These are phyloP conservation scores for Wickerhamiella qilinensis DNA, from an alignment of 805 yeast species.

Conservation along the genomic window DNA sequence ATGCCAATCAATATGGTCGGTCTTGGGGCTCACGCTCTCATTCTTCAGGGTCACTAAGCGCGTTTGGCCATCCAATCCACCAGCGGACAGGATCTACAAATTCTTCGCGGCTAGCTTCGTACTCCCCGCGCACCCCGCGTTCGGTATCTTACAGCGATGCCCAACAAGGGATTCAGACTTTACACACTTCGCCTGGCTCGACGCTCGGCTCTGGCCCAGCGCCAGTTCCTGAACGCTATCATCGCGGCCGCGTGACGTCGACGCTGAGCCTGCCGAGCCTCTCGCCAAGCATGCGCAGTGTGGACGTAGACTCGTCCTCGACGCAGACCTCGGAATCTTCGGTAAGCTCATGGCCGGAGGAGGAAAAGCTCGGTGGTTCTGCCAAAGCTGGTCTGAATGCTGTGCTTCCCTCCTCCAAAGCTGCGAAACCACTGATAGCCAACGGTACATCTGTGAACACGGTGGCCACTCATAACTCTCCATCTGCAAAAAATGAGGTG, in stretches of 20 bases:
- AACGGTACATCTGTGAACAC: too few species aligned
- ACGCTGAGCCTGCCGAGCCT: conserved; percentile 4
- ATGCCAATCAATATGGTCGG: too few species aligned
- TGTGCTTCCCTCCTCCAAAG: too few species aligned
- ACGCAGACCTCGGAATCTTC: conserved; percentile 8
- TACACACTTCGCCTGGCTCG: too few species aligned
- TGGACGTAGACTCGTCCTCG: conserved; percentile 8
- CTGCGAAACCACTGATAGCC: too few species aligned
- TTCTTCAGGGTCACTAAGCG: not conserved
- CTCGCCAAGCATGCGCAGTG: conserved; percentile 5
- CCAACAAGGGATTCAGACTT: too few species aligned
- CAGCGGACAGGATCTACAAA: not conserved
- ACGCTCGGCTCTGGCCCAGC: too few species aligned
- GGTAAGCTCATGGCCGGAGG: conserved; percentile 4
- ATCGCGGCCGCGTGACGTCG: conserved; percentile 4
- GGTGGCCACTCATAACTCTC: too few species aligned
- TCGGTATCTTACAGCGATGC: conserved; percentile 1
- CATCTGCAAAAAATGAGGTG: too few species aligned
- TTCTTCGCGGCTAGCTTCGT: not conserved
- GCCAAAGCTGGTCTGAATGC: not conserved
- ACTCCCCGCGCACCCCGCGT: not conserved
- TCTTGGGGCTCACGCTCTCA: not conserved
- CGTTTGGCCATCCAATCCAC: not conserved
- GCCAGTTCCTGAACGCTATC: conserved; percentile 7
- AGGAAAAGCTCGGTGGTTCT: not conserved